Conservation (phyloP, 352 stramenopile genomes). For the Phytophthora litchii region DNA sequence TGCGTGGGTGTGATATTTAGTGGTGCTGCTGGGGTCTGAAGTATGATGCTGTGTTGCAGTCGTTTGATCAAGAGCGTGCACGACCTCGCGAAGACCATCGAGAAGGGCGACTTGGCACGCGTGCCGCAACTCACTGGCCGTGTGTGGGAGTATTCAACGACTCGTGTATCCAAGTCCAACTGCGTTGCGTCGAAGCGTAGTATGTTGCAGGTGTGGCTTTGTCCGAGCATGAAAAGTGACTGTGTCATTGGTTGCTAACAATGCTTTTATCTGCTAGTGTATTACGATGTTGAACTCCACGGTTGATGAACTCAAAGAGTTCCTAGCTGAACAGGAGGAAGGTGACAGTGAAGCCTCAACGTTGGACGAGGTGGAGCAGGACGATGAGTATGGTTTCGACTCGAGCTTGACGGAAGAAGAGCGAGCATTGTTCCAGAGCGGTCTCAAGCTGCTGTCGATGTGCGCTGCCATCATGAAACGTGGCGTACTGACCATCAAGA, state of each 20-base stretch:
- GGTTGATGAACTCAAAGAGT: conserved; percentile 80
- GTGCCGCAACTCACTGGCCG: conserved; percentile 80
- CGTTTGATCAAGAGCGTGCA: conserved; percentile 79
- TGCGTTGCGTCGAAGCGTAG: conserved; percentile 85
- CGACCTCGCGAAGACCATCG: conserved; percentile 54
- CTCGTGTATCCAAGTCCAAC: conserved; percentile 84
- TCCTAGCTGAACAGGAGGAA: conserved; percentile 61
- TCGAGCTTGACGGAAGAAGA: conserved; percentile 73
- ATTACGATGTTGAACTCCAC: conserved; percentile 85
- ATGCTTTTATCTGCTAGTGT: conserved; percentile 38
- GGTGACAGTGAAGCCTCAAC: conserved; percentile 14
- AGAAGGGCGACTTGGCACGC: conserved; percentile 49
- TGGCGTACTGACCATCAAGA: conserved; percentile 82
- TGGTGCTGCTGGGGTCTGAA: conserved; percentile 9
- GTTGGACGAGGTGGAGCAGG: conserved; percentile 61
- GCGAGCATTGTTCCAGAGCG: conserved; percentile 65
- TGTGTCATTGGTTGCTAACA: not conserved
- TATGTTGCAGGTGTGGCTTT: conserved; percentile 75
- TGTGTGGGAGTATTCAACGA: conserved; percentile 82
- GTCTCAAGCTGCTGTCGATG: conserved; percentile 78
- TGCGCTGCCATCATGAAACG: conserved; percentile 78
- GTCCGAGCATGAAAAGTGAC: not conserved
- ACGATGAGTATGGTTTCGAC: conserved; percentile 84
- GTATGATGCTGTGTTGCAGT: conserved; percentile 30
- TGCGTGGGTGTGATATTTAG: conserved; percentile 31